Evolutionary conservation across 2,329 filamentous ascomycete genomes (phyloP).

Genomic region (Ophiostoma sp.): DNA sequence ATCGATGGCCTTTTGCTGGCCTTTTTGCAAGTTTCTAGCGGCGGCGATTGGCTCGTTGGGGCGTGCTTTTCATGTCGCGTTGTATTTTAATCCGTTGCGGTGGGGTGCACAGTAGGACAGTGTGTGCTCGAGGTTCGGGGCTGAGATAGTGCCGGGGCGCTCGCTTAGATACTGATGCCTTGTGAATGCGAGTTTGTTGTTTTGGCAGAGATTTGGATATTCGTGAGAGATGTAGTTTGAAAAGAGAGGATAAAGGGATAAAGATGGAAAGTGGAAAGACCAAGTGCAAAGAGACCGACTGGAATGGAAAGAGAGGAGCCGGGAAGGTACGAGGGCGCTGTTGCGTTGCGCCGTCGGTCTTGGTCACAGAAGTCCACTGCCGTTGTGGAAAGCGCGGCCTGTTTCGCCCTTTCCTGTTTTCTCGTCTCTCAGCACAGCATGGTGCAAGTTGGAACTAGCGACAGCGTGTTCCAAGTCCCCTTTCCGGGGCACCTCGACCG

Average conservation of each 20-base stretch:
- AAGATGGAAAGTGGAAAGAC: not conserved
- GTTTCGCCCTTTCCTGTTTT: slow-evolving; percentile 16
- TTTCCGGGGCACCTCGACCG: not conserved
- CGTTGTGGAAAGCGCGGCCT: slow-evolving; percentile 4
- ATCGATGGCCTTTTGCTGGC: not conserved
- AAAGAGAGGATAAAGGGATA: not conserved
- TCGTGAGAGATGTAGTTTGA: not conserved
- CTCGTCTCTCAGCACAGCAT: not conserved
- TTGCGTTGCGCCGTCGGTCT: not conserved
- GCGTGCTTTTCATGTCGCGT: slow-evolving; percentile 29
- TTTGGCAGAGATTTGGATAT: not conserved
- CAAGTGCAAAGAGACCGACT: not conserved
- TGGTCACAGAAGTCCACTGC: not conserved
- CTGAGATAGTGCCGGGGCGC: not conserved
- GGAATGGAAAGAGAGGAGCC: not conserved
- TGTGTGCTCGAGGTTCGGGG: not conserved
- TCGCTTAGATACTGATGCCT: not conserved
- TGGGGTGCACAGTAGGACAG: not conserved
- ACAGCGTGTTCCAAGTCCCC: not conserved
- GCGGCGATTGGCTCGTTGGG: slow-evolving; percentile 22
- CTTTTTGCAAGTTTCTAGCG: slow-evolving; percentile 5
- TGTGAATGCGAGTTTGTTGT: no score
- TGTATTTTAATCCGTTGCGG: slow-evolving; percentile 15
- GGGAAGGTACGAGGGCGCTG: slow-evolving; percentile 5
- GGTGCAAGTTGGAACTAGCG: not conserved